phyloP scores from a whole-genome alignment of 2,329 filamentous ascomycete species.

The Nemania sp. region DNA sequence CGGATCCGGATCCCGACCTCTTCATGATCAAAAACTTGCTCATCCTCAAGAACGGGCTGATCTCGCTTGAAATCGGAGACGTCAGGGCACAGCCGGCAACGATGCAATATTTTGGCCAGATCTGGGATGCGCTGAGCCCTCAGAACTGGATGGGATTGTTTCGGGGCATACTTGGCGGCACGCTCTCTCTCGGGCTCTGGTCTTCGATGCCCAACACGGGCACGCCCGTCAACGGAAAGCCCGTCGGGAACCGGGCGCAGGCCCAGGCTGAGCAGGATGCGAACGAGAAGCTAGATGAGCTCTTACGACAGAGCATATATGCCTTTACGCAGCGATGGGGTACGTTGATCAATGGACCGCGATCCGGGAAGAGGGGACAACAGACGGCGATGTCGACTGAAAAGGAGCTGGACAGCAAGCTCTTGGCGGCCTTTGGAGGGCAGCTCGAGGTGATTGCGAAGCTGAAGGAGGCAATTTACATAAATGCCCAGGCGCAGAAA shows the following conservation, averaged over 20 bases:
- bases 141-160: conserved; percentile 64
- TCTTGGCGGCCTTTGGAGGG: conserved; percentile 62
- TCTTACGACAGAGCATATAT: conserved; percentile 65
- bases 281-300: conserved; percentile 66
- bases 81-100: conserved; percentile 57
- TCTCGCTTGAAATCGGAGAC: conserved; percentile 90
- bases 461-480: conserved; percentile 64
- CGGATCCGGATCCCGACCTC: conserved; percentile 75
- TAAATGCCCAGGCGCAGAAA: conserved; percentile 59
- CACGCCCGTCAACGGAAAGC: conserved; percentile 27
- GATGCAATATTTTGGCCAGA: conserved; percentile 67
- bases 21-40: conserved; percentile 96
- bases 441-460: conserved; percentile 64
- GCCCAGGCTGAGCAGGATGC: conserved; percentile 54
- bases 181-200: conserved; percentile 47
- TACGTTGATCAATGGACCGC: conserved; percentile 54
- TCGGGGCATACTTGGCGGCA: conserved; percentile 59
- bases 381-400: conserved; percentile 51
- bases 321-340: conserved; percentile 66
- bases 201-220: conserved; percentile 31
- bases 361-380: conserved; percentile 51
- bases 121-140: conserved; percentile 66
- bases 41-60: conserved; percentile 91
- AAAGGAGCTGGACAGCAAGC: conserved; percentile 58
- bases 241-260: conserved; percentile 23